Conservation (phyloP, 768 basidiomycete species). For the Exidia glandulosa region DNA sequence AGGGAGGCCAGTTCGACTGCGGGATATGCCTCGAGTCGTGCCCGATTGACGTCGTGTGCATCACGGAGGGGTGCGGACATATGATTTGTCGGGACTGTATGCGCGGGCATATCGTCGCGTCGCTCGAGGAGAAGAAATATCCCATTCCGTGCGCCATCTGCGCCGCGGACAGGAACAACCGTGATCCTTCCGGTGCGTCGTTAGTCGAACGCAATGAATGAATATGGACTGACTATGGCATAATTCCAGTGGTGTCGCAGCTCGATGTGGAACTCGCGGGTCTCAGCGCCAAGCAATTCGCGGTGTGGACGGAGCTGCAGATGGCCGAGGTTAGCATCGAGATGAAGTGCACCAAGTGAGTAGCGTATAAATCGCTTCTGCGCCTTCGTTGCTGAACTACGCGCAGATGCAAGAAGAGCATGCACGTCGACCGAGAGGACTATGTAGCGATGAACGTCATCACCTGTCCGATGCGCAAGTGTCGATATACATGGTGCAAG, state of each 20-base stretch:
- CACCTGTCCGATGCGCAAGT: constrained; percentile 39
- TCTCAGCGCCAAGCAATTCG: constrained; percentile 30
- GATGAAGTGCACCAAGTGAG: constrained; percentile 41
- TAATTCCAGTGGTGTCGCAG: constrained; percentile 28
- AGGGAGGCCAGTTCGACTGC: constrained; percentile 31
- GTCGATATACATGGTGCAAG: constrained; percentile 50
- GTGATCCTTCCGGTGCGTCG: constrained; percentile 23
- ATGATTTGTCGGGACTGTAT: constrained; percentile 45
- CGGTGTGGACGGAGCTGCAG: constrained; percentile 36
- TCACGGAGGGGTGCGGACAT: constrained; percentile 36
- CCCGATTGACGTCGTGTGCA: constrained; percentile 30
- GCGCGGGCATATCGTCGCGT: constrained; percentile 27
- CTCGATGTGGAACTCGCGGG: constrained; percentile 32
- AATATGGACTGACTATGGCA: neutral
- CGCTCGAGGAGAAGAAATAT: constrained; percentile 44
- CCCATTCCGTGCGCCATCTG: constrained; percentile 57
- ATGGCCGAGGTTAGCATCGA: constrained; percentile 31
- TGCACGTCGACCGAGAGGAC: constrained; percentile 43
- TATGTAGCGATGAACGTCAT: constrained; percentile 30
- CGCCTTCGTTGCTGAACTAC: neutral
- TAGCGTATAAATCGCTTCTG: neutral
- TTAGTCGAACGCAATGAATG: constrained; percentile 1
- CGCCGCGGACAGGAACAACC: constrained; percentile 16
- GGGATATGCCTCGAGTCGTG: constrained; percentile 44
- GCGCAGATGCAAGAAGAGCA: constrained; percentile 36